These are phyloP conservation scores for Rhododendron molle DNA, from an alignment of 148 eudicot species.

Conservation along the genomic window DNA sequence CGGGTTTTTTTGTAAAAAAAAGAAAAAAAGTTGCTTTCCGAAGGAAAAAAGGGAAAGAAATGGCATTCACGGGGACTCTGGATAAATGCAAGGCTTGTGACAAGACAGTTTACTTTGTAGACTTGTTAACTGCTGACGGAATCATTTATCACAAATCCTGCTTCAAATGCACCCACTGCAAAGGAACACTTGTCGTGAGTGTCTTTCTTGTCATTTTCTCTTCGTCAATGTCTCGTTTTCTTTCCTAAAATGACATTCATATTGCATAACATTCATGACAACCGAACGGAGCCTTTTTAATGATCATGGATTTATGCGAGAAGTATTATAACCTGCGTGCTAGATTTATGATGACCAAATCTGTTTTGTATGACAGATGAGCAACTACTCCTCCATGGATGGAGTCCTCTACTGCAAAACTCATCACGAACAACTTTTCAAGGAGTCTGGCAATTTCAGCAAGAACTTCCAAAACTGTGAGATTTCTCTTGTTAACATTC, in stretches of 20 bases:
- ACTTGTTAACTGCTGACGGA: conserved; percentile 90
- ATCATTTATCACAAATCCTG: conserved; percentile 79
- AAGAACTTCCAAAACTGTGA: conserved; percentile 81
- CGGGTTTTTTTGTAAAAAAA: neutral
- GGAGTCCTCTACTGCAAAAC: conserved; percentile 94
- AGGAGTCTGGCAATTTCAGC: conserved; percentile 93
- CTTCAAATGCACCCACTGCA: conserved; percentile 95
- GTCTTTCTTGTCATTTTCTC: neutral
- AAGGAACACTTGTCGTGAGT: conserved; percentile 84
- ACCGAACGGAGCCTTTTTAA: neutral
- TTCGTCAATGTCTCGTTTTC: neutral
- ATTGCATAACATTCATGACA: neutral
- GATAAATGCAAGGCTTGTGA: conserved; percentile 99
- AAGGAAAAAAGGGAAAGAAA: conserved; percentile 13
- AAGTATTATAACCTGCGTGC: too few species aligned
- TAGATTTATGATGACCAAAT: too few species aligned
- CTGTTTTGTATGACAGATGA: conserved; percentile 52
- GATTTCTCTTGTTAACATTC: neutral
- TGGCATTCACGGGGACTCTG: conserved; percentile 94
- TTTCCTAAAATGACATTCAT: neutral
- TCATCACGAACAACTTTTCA: conserved; percentile 95
- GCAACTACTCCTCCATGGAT: conserved; percentile 99
- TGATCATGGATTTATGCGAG: too few species aligned
- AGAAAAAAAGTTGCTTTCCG: neutral
- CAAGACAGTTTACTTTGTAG: conserved; percentile 86